Evolutionary conservation across 805 yeast genomes (phyloP), one percentile per base, ranked within the genome.

Genomic region (Barnettozyma siamensis): DNA sequence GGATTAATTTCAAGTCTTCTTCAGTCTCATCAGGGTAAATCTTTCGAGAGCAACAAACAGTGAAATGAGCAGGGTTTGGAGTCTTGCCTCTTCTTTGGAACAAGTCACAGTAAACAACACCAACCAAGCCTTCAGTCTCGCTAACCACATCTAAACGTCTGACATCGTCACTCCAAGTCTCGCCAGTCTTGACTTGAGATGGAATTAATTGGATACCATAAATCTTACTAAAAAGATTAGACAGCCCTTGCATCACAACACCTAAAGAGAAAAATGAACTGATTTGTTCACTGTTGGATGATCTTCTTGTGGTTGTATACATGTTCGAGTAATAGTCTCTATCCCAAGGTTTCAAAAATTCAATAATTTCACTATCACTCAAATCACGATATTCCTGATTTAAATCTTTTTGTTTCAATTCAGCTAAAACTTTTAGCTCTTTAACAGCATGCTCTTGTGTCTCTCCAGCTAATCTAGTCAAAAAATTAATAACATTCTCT

Each of bases 21-120:
- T 58, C 60, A 40, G 64, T 58, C 51, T 78, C 83, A 40, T 71
- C 73, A 1, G 72, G 70, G 52, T 80, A 79, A 13, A 88, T 74
- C 54, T 78, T 76, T 50, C 98, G 73, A n/a, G 96, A 86, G 55
- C 98, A 93, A 47, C 93, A 88, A 7, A 93, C 86, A 0, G 98
- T 93, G 64, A 87, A 93, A 63, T 93, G 99, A 0, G 98, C 95
- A 1, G 99, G 97, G 44, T 83, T 79, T 1, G 87, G 80, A 1
- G 84, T 76, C 60, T 85, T 85, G 12, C 83, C 82, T 8, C 69
- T 71, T 40, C 95, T 72, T 48, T 83, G 82, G 68, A 91, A 86
- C 39, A 93, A 69, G 59, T 93, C 99, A 51, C 94, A 75, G 58
- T 93, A 93, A 20, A 93, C 77, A 37, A 83, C 76, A 2, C 98